Conservation (phyloP, 768 basidiomycete genomes). For the Mycena venus region DNA sequence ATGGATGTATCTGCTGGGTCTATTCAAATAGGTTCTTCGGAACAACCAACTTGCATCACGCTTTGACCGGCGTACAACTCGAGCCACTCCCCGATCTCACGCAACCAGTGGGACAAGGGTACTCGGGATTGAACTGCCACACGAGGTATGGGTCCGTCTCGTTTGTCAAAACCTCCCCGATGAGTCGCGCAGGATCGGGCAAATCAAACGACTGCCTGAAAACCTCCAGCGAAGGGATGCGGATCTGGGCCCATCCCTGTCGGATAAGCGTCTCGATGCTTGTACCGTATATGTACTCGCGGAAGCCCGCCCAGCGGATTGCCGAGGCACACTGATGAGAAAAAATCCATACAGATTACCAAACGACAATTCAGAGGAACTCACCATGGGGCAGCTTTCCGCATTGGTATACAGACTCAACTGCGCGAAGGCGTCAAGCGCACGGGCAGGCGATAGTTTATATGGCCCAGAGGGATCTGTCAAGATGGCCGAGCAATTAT, state of each 20-base stretch:
- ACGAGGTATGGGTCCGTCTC: conserved; percentile 32
- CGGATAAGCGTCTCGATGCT: conserved; percentile 29
- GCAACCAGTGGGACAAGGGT: conserved; percentile 31
- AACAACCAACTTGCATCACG: background rate
- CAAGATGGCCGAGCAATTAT: conserved; percentile 32
- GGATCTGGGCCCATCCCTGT: conserved; percentile 35
- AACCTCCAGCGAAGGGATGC: conserved; percentile 26
- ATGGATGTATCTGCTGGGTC: too few species aligned
- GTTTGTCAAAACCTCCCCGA: conserved; percentile 35
- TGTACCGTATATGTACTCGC: conserved; percentile 37
- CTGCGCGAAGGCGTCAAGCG: conserved; percentile 26
- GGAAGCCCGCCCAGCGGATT: conserved; percentile 34
- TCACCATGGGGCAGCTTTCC: conserved; percentile 36
- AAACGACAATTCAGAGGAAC: background rate
- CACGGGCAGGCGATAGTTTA: conserved; percentile 28
- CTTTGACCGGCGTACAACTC: background rate
- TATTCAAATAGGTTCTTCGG: too few species aligned
- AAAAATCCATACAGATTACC: background rate
- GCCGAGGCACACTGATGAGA: conserved; percentile 32
- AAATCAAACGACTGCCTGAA: conserved; percentile 32
- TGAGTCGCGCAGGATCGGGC: conserved; percentile 17
- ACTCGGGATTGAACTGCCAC: conserved; percentile 34
- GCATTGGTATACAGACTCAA: conserved; percentile 25
- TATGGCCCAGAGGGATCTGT: conserved; percentile 31
- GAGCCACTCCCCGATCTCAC: background rate